A percentile compares a stretch with the other conserved stretches of the same genome.
Evolutionary conservation across 257 asterid species (phyloP).

Genomic region (Solanum dulcamara): DNA sequence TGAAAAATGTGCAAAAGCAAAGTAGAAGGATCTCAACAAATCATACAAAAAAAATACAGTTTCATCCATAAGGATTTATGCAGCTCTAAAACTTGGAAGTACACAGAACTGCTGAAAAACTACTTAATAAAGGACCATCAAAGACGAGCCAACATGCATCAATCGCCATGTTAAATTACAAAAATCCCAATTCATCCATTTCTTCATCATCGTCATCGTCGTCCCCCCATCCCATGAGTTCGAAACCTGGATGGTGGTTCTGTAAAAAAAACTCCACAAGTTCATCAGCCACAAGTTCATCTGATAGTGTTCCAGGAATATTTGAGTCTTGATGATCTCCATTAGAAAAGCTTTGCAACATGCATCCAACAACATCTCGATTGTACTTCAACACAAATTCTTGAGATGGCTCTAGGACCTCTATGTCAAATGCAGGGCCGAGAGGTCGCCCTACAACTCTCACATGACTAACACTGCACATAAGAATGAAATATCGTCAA

Average conservation of each 20-base stretch:
- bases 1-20: background rate
- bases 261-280: background rate
- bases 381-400: conserved; percentile 3
- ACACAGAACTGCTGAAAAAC: background rate
- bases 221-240: background rate
- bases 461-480: conserved; percentile 5
- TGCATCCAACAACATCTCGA: background rate
- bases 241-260: background rate
- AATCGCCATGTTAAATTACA: background rate
- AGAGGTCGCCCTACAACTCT: conserved; percentile 3
- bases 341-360: background rate
- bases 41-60: background rate
- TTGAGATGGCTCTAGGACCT: conserved; percentile 3
- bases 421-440: background rate
- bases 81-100: background rate
- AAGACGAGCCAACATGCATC: background rate
- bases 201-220: background rate
- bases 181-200: background rate
- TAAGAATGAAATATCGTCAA: background rate
- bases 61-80: background rate
- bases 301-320: background rate
- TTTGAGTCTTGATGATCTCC: background rate
- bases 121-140: background rate
- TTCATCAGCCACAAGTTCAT: background rate
- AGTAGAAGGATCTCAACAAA: background rate